Evolutionary conservation across 2,329 filamentous ascomycete genomes (phyloP).

Genomic region (Xylariomycetidae sp.): DNA sequence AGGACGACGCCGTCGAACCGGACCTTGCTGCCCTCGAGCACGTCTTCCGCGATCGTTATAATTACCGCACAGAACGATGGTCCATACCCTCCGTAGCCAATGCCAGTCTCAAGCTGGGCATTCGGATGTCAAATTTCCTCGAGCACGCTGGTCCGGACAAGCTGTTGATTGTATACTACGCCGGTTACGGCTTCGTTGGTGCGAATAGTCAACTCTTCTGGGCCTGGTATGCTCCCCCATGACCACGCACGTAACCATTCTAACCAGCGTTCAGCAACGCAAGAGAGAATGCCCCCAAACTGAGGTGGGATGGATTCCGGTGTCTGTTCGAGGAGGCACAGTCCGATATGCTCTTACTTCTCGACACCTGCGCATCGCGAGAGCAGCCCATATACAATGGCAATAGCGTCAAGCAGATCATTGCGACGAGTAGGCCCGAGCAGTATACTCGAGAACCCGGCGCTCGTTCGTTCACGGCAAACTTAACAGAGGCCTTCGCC

Average conservation of each 20-base stretch:
- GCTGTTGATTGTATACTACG: conserved; percentile 59
- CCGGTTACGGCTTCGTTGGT: conserved; percentile 54
- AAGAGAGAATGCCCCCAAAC: conserved; percentile 50
- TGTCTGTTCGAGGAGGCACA: conserved; percentile 57
- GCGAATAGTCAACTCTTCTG: conserved; percentile 57
- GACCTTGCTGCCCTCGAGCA: conserved; percentile 51
- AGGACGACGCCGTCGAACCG: conserved; percentile 46
- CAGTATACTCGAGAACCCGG: conserved; percentile 37
- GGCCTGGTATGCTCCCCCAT: conserved; percentile 51
- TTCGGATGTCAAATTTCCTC: conserved; percentile 54
- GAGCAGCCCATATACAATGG: conserved; percentile 45
- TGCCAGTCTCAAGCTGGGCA: conserved; percentile 55
- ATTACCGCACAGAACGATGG: conserved; percentile 55
- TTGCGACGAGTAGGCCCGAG: conserved; percentile 54
- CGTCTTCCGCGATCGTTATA: conserved; percentile 54
- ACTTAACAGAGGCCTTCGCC: conserved; percentile 47
- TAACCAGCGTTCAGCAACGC: conserved; percentile 44
- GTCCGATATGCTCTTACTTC: conserved; percentile 56
- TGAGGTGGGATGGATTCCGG: conserved; percentile 59
- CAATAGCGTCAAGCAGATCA: conserved; percentile 55
- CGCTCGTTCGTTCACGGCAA: conserved; percentile 54
- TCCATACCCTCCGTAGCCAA: conserved; percentile 54
- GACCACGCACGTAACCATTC: conserved; percentile 22
- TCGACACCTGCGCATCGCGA: conserved; percentile 55
- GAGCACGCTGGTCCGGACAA: conserved; percentile 53